These are phyloP conservation scores for Geotrichum aggregatum DNA, from an alignment of 1,139 yeast genomes.

Conservation along the genomic window DNA sequence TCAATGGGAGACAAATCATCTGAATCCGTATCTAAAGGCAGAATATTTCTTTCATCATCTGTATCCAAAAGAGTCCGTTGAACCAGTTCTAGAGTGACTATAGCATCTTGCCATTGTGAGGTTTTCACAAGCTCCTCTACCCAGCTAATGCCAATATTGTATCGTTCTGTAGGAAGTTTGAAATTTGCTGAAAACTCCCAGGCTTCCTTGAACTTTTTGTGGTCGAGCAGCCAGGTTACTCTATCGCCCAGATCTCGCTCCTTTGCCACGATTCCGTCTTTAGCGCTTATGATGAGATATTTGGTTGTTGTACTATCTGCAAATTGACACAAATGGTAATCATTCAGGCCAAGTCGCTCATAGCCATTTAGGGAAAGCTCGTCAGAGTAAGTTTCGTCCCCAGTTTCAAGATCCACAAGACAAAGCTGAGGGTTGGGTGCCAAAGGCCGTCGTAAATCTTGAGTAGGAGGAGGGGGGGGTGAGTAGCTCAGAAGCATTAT, in stretches of 20 bases:
- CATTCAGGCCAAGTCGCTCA: conserved; percentile 68
- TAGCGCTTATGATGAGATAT: conserved; percentile 71
- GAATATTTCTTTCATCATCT: conserved; percentile 14
- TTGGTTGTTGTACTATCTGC: conserved; percentile 29
- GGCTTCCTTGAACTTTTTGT: conserved; percentile 55
- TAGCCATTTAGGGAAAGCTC: conserved; percentile 58
- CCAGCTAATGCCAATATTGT: conserved; percentile 60
- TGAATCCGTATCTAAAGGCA: neutral
- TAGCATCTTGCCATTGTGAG: conserved; percentile 56
- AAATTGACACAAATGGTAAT: conserved; percentile 51
- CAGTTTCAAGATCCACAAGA: conserved; percentile 58
- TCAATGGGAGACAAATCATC: neutral
- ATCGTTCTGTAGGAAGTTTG: conserved; percentile 48
- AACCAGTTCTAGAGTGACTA: conserved; percentile 46
- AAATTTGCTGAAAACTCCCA: conserved; percentile 69
- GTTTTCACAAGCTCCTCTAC: conserved; percentile 50
- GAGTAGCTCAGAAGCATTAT: conserved; percentile 43
- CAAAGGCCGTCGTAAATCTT: conserved; percentile 19
- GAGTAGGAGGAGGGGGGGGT: conserved; percentile 27
- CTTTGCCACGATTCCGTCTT: conserved; percentile 73
- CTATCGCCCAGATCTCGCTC: conserved; percentile 66
- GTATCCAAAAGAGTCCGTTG: conserved; percentile 35
- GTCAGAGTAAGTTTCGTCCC: conserved; percentile 78
- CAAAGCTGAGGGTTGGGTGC: conserved; percentile 63
- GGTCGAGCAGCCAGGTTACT: conserved; percentile 64